Percentiles rank a stretch among this genome's conserved stretches.
phyloP scores from a whole-genome alignment of 176 grass and related monocot genomes.

The Oryza brachyantha region DNA sequence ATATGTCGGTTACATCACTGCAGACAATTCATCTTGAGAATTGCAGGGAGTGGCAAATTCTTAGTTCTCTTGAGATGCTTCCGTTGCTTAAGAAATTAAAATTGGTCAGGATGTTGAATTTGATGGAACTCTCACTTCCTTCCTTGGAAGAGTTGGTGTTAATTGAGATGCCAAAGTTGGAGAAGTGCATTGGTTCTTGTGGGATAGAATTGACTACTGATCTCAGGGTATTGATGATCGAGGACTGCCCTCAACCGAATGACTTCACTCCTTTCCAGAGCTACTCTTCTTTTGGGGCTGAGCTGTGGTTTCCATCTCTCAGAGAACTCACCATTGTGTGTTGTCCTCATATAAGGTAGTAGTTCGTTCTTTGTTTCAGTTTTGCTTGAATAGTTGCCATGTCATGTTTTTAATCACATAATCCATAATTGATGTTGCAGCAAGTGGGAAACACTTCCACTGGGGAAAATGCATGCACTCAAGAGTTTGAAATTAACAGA shows the following conservation, averaged over 20 bases:
- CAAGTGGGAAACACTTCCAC: constrained; percentile 6
- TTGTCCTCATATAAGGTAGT: constrained; percentile 26
- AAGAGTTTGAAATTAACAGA: constrained; percentile 31
- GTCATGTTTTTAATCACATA: too few species aligned
- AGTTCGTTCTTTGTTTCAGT: too few species aligned
- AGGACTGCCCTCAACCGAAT: constrained; percentile 7
- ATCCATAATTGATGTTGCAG: neutral
- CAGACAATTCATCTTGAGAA: constrained; percentile 16
- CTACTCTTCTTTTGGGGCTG: neutral
- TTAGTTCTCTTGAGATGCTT: constrained; percentile 4
- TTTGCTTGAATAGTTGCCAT: too few species aligned
- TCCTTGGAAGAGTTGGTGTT: constrained; percentile 29
- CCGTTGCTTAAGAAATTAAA: constrained; percentile 4
- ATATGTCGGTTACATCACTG: neutral
- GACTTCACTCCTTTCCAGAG: constrained; percentile 9
- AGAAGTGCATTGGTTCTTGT: constrained; percentile 18
- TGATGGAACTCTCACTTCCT: constrained; percentile 24
- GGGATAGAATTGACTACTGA: neutral
- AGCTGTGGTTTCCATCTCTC: constrained; percentile 27
- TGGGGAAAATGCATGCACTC: constrained; percentile 2
- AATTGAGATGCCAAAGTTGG: constrained; percentile 5
- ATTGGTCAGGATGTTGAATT: neutral
- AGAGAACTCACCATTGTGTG: constrained; percentile 14
- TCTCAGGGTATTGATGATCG: neutral
- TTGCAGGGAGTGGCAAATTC: neutral